These are phyloP conservation scores for Pythium phragmitis DNA, from an alignment of 352 stramenopile species.

Conservation along the genomic window DNA sequence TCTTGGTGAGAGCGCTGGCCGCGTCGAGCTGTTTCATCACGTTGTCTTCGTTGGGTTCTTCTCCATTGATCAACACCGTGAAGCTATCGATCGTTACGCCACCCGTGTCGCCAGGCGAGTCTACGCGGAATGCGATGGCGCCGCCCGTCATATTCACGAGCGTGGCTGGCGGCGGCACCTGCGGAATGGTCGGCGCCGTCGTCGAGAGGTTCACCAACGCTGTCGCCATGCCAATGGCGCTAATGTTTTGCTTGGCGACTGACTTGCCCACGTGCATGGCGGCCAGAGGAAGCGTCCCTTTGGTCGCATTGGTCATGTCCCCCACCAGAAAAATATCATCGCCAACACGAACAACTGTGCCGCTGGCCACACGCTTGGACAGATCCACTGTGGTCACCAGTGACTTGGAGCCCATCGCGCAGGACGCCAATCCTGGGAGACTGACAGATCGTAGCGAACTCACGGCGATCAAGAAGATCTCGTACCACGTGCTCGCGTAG, in stretches of 20 bases:
- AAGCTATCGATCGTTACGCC: constrained; percentile 49
- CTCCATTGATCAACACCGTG: constrained; percentile 37
- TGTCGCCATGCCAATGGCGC: constrained; percentile 31
- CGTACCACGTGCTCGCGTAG: constrained; percentile 42
- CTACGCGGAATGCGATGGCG: constrained; percentile 30
- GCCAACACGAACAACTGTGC: constrained; percentile 33
- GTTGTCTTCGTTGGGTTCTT: constrained; percentile 15
- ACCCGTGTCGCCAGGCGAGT: constrained; percentile 32
- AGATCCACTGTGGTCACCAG: constrained; percentile 44
- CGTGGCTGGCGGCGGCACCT: constrained; percentile 29
- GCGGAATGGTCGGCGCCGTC: constrained; percentile 28
- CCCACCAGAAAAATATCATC: constrained; percentile 33
- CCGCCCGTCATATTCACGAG: constrained; percentile 45
- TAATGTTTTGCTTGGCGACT: constrained; percentile 28
- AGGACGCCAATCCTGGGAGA: constrained; percentile 40
- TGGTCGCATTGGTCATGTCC: constrained; percentile 35
- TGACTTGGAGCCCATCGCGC: constrained; percentile 30
- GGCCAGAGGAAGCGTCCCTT: constrained; percentile 34
- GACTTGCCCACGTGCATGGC: constrained; percentile 26
- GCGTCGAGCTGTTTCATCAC: constrained; percentile 3
- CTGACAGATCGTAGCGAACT: constrained; percentile 22
- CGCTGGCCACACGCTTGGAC: constrained; percentile 27
- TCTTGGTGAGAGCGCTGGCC: constrained; percentile 24
- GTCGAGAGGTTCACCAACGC: constrained; percentile 44
- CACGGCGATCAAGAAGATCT: constrained; percentile 49